Evolutionary conservation across 441 rosid species (phyloP), one percentile per base, ranked within the genome.

Genomic region (Eruca vesicaria): DNA sequence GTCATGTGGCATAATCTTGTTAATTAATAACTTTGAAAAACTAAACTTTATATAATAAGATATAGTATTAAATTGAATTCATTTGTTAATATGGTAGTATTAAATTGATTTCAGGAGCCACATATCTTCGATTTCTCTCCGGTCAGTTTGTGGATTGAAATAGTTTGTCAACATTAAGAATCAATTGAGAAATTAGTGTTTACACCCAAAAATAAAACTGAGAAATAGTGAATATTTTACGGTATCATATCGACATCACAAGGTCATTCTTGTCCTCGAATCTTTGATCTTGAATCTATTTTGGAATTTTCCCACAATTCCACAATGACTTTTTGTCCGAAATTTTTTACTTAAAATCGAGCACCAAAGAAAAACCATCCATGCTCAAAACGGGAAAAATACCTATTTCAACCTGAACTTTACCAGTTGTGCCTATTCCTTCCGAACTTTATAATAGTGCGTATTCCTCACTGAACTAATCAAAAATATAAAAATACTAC

Each of bases 161-260:
- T 56, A 65, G 12, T 28, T 64, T 14, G 58, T 38, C 16, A 55
- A 36, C 35, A 18, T 33, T 32, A 56, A 9, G 48, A 67, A 33
- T 32, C 11, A 43, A 21, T n/a, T 31, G 50, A 57, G 12, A 38
- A 36, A 56, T 14, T 57, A 43, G 65, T 23, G 26, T 23, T 23
- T 23, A 23, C 26, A 23, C 26, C 26, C 1, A 23, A 23, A 23
- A 23, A 23, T 1, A 23, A 23, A 23, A 23, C 26, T 23, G 26
- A 23, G 26, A 23, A 23, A 23, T 23, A 23, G 3, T 66, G 38
- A 55, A 10, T 38, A 38, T 21, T n/a, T 73, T 71, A 59, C 2
- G 68, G 7, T 21, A 8, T 32, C 62, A 45, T 48, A 50, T 74
- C 68, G 6, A 74, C 72, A 48, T 67, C 78, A 69, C 55, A 16